These are phyloP conservation scores for Pyricularia sp. DNA, from an alignment of 2,329 filamentous ascomycete species.

Conservation along the genomic window DNA sequence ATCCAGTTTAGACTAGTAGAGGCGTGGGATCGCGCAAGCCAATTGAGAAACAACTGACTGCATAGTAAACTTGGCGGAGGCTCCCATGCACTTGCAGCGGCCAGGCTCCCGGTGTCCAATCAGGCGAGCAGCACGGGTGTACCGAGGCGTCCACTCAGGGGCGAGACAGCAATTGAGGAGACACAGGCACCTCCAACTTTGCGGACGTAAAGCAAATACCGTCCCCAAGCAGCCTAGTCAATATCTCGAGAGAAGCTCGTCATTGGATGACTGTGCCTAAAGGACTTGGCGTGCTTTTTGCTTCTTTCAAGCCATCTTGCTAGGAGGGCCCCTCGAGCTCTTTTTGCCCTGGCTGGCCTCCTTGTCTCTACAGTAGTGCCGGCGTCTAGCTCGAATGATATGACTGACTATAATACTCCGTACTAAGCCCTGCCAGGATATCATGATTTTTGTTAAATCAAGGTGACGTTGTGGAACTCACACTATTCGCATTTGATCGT, in stretches of 20 bases:
- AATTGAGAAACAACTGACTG: not conserved
- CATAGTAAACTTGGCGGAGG: not conserved
- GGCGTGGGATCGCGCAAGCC: not conserved
- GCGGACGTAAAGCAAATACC: not conserved
- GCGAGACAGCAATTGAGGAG: not conserved
- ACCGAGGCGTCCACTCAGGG: not conserved
- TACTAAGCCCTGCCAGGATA: not conserved
- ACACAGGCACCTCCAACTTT: not conserved
- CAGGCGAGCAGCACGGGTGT: not conserved
- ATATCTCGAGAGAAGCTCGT: not conserved
- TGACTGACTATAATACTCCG: not conserved
- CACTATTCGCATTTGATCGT: not conserved
- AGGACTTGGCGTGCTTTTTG: not conserved
- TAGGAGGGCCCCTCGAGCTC: not conserved
- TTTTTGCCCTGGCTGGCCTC: not conserved
- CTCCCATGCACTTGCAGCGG: not conserved
- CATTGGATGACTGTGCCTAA: not conserved
- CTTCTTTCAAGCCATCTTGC: not conserved
- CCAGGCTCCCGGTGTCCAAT: slow-evolving; percentile 1
- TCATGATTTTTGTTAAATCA: not conserved
- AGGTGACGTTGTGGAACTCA: not conserved
- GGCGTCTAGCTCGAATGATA: not conserved
- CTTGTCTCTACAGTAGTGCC: not conserved
- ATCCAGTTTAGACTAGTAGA: not conserved
- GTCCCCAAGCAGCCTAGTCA: not conserved